Evolutionary conservation across 306 rosid species (phyloP).

Genomic region (Inga laurina): DNA sequence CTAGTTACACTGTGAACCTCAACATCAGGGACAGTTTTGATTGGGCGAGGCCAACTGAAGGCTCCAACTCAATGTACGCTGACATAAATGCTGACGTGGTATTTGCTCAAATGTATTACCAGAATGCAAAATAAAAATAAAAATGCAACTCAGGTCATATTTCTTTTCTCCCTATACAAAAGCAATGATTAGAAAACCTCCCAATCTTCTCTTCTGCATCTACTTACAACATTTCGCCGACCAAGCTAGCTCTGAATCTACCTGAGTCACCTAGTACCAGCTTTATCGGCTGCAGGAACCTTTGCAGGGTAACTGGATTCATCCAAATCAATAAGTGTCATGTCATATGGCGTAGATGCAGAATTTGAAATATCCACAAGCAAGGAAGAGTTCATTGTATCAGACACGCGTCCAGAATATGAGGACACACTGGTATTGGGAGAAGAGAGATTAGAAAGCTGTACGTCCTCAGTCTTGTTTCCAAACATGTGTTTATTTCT

Average conservation of each 20-base stretch:
- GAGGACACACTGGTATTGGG: constrained; percentile 53
- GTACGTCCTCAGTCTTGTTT: constrained; percentile 74
- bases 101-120: constrained; percentile 34
- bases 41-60: constrained; percentile 1
- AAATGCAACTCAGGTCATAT: constrained; percentile 22
- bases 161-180: constrained; percentile 38
- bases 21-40: constrained; percentile 21
- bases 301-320: constrained; percentile 59
- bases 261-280: constrained; percentile 46
- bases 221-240: constrained; percentile 28
- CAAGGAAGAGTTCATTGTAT: constrained; percentile 63
- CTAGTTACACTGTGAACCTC: constrained; percentile 35
- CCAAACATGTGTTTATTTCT: constrained; percentile 66
- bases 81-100: constrained; percentile 27
- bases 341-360: constrained; percentile 64
- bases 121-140: constrained; percentile 16
- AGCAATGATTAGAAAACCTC: constrained; percentile 20
- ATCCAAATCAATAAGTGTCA: constrained; percentile 83
- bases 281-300: constrained; percentile 64
- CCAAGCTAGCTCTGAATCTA: constrained; percentile 21
- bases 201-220: constrained; percentile 13
- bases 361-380: constrained; percentile 66
- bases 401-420: constrained; percentile 31
- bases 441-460: constrained; percentile 63
- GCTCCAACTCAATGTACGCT: constrained; percentile 30